Conservation (phyloP, 441 rosid genomes). For the Gossypium aridum region DNA sequence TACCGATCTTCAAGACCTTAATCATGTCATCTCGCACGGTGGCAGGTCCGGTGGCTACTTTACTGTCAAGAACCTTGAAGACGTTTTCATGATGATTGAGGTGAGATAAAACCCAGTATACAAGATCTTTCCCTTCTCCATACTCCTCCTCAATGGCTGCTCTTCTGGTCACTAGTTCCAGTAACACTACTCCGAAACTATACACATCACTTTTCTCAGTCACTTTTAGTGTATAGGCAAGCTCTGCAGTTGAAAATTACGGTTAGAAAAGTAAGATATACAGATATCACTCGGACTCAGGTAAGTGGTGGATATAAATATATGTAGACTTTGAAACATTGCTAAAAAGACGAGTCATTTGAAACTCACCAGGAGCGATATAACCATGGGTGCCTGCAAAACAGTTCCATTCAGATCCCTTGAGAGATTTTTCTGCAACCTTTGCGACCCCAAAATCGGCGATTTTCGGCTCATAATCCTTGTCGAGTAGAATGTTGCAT, state of each 20-base stretch:
- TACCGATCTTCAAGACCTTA: conserved; percentile 59
- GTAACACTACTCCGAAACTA: conserved; percentile 79
- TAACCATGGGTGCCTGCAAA: conserved; percentile 87
- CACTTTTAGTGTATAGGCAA: conserved; percentile 60
- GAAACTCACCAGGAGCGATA: conserved; percentile 78
- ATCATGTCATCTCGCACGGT: conserved; percentile 52
- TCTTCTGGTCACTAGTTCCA: conserved; percentile 58
- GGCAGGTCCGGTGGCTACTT: conserved; percentile 24
- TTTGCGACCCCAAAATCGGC: conserved; percentile 90
- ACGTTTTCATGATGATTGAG: conserved; percentile 43
- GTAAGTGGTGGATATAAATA: not conserved
- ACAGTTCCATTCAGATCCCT: conserved; percentile 40
- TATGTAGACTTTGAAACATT: not conserved
- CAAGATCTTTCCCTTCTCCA: conserved; percentile 76
- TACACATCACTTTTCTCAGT: conserved; percentile 75
- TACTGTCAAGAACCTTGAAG: conserved; percentile 43
- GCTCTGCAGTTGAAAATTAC: conserved; percentile 38
- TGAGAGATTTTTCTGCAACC: conserved; percentile 39
- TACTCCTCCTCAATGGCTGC: conserved; percentile 59
- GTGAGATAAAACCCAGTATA: conserved; percentile 54
- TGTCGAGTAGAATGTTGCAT: conserved; percentile 66
- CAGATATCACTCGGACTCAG: not conserved
- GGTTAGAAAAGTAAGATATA: not conserved
- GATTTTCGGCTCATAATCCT: conserved; percentile 63
- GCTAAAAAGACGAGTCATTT: not conserved